phyloP scores from a whole-genome alignment of 192 early-diverging fungal species.

The Bifiguratus adelaidae region DNA sequence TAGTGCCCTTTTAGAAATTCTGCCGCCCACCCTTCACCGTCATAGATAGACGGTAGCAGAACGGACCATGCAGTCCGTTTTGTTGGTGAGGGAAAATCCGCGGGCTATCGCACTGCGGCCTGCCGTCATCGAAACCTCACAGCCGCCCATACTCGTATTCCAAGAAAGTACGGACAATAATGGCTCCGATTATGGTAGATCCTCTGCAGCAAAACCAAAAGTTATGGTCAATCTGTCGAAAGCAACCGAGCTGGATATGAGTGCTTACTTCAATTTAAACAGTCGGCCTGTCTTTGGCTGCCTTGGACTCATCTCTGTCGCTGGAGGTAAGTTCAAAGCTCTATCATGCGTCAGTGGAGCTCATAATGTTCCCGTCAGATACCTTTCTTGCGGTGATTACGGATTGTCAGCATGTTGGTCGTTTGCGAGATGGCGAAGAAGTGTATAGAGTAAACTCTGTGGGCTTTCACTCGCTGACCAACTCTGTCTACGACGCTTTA shows the following conservation, averaged over 20 bases:
- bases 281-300: constrained; percentile 39
- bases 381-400: constrained; percentile 60
- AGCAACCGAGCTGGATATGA: constrained; percentile 21
- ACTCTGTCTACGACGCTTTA: constrained; percentile 59
- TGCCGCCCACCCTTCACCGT: background rate
- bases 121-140: constrained; percentile 19
- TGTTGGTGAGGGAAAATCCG: constrained; percentile 33
- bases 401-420: constrained; percentile 48
- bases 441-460: constrained; percentile 65
- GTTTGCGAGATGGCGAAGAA: constrained; percentile 43
- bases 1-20: background rate
- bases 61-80: constrained; percentile 19
- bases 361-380: constrained; percentile 33
- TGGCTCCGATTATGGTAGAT: no score
- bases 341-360: constrained; percentile 1
- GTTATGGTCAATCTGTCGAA: constrained; percentile 20
- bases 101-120: constrained; percentile 53
- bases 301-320: constrained; percentile 36
- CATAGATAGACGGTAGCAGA: background rate
- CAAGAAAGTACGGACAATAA: constrained; percentile 8
- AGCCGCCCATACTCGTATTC: constrained; percentile 17
- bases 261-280: constrained; percentile 26
- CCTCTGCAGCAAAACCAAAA: constrained; percentile 8
- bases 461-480: constrained; percentile 68
- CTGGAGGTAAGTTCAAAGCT: constrained; percentile 26